These are phyloP conservation scores for Sonneratia caseolaris DNA, from an alignment of 345 rosid genomes.

Conservation along the genomic window DNA sequence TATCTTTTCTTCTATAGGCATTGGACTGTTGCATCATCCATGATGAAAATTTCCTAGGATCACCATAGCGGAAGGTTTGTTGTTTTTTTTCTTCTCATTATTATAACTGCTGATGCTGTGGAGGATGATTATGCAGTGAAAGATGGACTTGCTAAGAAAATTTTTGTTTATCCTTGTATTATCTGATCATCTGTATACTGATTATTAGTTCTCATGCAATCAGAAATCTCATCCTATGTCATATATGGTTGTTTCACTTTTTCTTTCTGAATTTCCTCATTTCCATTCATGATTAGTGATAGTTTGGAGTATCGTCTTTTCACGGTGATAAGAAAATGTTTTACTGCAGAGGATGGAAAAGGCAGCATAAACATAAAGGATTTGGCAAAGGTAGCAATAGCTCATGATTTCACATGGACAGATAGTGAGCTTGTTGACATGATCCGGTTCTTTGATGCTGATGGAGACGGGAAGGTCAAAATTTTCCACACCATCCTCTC, in stretches of 20 bases:
- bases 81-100: background rate
- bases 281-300: background rate
- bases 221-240: background rate
- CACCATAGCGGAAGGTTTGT: background rate
- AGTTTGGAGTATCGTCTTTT: background rate
- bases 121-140: background rate
- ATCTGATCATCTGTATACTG: background rate
- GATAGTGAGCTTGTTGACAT: slow-evolving; percentile 61
- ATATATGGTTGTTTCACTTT: background rate
- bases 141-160: background rate
- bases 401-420: slow-evolving; percentile 72
- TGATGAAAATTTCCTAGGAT: background rate
- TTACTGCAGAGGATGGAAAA: slow-evolving; percentile 52
- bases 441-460: slow-evolving; percentile 61
- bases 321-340: background rate
- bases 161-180: background rate
- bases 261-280: background rate
- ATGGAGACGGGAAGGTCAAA: slow-evolving; percentile 59
- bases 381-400: slow-evolving; percentile 36
- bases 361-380: slow-evolving; percentile 47
- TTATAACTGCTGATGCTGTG: background rate
- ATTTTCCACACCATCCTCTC: background rate
- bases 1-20: background rate
- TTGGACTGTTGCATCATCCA: background rate
- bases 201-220: background rate